Percentiles rank a stretch among this genome's conserved stretches.
These are phyloP conservation scores for Bretschneidera sinensis DNA, from an alignment of 345 rosid genomes.

Conservation along the genomic window DNA sequence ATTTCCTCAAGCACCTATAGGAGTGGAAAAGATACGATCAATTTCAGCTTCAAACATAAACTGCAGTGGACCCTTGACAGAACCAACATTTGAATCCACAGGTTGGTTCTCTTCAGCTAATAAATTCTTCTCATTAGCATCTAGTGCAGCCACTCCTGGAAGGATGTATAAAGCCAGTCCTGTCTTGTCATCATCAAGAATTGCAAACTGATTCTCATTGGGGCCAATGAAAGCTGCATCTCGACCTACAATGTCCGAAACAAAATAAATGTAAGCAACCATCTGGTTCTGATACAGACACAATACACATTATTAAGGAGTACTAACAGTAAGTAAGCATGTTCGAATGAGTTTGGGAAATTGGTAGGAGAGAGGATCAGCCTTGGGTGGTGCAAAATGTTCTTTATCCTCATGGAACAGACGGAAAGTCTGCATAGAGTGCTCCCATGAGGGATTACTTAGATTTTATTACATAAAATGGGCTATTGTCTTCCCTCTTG, in stretches of 20 bases:
- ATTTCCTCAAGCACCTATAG: constrained; percentile 62
- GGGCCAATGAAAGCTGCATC: constrained; percentile 95
- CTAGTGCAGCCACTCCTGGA: constrained; percentile 57
- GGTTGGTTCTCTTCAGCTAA: constrained; percentile 54
- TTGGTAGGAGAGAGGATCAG: no score
- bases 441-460: no score
- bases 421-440: no score
- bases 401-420: no score
- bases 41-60: constrained; percentile 91
- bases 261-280: constrained; percentile 6
- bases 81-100: constrained; percentile 49
- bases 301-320: not conserved
- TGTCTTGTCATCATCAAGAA: constrained; percentile 92
- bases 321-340: not conserved
- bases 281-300: not conserved
- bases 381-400: no score
- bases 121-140: constrained; percentile 52
- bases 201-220: constrained; percentile 78
- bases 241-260: constrained; percentile 41
- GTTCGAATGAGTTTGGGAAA: no score
- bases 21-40: constrained; percentile 89
- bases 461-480: no score
- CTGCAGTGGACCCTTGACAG: constrained; percentile 73
- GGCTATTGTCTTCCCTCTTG: no score
- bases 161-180: constrained; percentile 72